These are phyloP conservation scores for Ascochyta pisi DNA, from an alignment of 2,329 filamentous ascomycete species.

Conservation along the genomic window DNA sequence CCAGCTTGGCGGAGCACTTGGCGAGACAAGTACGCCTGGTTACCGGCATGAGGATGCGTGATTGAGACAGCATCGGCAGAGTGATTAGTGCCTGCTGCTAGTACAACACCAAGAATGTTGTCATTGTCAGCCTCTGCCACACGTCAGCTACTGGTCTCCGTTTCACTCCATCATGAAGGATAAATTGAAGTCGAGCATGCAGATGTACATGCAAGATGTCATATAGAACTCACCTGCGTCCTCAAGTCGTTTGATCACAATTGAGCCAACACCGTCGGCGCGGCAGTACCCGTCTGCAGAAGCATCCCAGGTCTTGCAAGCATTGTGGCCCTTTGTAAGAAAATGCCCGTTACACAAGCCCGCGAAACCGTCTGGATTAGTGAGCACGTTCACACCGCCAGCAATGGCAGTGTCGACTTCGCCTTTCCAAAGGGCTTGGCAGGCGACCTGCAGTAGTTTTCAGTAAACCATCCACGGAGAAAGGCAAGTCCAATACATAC, in stretches of 20 bases:
- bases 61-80: slow-evolving; percentile 35
- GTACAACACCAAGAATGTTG: slow-evolving; percentile 39
- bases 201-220: too few relatives aligned
- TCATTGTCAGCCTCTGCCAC: slow-evolving; percentile 38
- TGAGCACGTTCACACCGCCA: slow-evolving; percentile 31
- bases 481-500: too few relatives aligned
- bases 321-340: slow-evolving; percentile 19
- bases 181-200: too few relatives aligned
- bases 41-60: slow-evolving; percentile 23
- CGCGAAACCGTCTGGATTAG: slow-evolving; percentile 39
- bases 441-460: slow-evolving; percentile 20
- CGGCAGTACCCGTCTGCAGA: slow-evolving; percentile 44
- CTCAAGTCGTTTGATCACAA: slow-evolving; percentile 40
- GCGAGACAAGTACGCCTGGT: slow-evolving; percentile 11
- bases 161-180: too few relatives aligned
- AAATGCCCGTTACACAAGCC: slow-evolving; percentile 30
- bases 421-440: slow-evolving; percentile 32
- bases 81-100: slow-evolving; percentile 50
- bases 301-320: slow-evolving; percentile 38
- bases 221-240: slow-evolving; percentile 25
- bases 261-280: slow-evolving; percentile 31
- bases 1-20: slow-evolving; percentile 35
- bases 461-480: too few relatives aligned
- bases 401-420: slow-evolving; percentile 35
- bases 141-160: too few relatives aligned